A percentile compares a stretch with the other conserved stretches of the same genome.
Evolutionary conservation across 2,329 filamentous ascomycete genomes (phyloP).

Genomic region (Diplodia scrobiculata): DNA sequence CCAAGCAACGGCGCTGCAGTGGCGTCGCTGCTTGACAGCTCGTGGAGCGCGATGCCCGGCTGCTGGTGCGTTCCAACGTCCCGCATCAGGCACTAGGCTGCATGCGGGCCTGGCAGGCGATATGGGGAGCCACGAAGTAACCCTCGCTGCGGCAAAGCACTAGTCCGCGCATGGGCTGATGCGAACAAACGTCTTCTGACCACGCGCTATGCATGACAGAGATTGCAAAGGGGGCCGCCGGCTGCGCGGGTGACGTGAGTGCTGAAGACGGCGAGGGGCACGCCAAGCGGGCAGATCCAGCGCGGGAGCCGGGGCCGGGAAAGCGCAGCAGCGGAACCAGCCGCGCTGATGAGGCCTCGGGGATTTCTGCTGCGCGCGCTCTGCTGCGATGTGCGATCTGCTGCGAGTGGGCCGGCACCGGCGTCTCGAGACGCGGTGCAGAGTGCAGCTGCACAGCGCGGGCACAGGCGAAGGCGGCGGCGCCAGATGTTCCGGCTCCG

Average conservation of each 20-base stretch:
- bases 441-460: slow-evolving; percentile 17
- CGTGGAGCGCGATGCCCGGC: slow-evolving; percentile 28
- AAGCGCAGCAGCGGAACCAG: slow-evolving; percentile 13
- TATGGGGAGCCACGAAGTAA: slow-evolving; percentile 28
- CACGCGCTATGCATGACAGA: slow-evolving; percentile 26
- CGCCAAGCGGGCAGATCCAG: slow-evolving; percentile 20
- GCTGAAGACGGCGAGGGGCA: slow-evolving; percentile 6
- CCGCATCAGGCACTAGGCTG: slow-evolving; percentile 32
- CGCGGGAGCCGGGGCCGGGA: slow-evolving; percentile 21
- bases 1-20: slow-evolving; percentile 26
- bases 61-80: slow-evolving; percentile 29
- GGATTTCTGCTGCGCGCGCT: slow-evolving; percentile 26
- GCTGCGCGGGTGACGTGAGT: slow-evolving; percentile 25
- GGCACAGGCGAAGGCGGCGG: not conserved
- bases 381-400: slow-evolving; percentile 26
- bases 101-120: slow-evolving; percentile 26
- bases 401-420: slow-evolving; percentile 19
- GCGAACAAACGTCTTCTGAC: slow-evolving; percentile 29
- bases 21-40: slow-evolving; percentile 28
- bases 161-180: slow-evolving; percentile 28
- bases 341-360: slow-evolving; percentile 23
- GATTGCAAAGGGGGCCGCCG: slow-evolving; percentile 24
- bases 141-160: slow-evolving; percentile 29
- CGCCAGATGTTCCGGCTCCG: slow-evolving; percentile 18
- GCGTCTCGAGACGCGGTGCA: slow-evolving; percentile 21